A percentile compares a stretch with the other conserved stretches of the same genome.
Conservation (phyloP, 164 flowering plant species). For the Houttuynia cordata region DNA sequence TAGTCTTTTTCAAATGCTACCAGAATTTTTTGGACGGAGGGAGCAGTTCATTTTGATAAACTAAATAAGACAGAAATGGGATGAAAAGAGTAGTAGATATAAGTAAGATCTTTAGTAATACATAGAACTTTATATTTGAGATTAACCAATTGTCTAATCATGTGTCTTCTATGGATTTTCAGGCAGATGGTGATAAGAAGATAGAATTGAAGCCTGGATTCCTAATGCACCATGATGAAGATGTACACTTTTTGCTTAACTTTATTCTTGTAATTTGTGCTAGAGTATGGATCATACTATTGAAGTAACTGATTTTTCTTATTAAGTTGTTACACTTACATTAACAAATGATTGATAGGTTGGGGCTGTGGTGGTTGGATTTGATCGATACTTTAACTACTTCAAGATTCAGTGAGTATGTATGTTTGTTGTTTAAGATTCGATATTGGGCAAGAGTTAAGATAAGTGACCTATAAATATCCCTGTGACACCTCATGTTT, state of each 20-base stretch:
- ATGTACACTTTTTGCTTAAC: slow-evolving; percentile 31
- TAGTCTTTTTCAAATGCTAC: too few species aligned
- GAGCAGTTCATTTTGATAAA: too few species aligned
- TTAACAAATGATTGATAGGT: slow-evolving; percentile 36
- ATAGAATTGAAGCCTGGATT: slow-evolving; percentile 94
- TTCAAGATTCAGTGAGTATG: slow-evolving; percentile 86
- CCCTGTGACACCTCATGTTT: neutral
- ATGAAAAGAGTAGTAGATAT: too few species aligned
- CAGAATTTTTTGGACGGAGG: too few species aligned
- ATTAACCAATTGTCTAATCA: neutral
- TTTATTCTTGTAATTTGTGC: slow-evolving; percentile 1
- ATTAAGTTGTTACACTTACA: neutral
- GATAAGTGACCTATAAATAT: neutral
- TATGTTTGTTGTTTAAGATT: too few species aligned
- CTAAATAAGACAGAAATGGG: too few species aligned
- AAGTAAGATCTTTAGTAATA: too few species aligned
- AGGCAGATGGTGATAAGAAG: slow-evolving; percentile 90
- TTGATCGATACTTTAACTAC: slow-evolving; percentile 95
- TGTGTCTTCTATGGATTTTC: slow-evolving; percentile 7
- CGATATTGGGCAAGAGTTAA: neutral
- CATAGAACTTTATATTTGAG: too few species aligned
- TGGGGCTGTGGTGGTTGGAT: slow-evolving; percentile 98
- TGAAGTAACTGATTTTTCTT: neutral
- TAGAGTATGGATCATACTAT: neutral
- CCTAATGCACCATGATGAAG: slow-evolving; percentile 86